Conservation (phyloP, 441 rosid genomes). For the Adansonia gregorii region DNA sequence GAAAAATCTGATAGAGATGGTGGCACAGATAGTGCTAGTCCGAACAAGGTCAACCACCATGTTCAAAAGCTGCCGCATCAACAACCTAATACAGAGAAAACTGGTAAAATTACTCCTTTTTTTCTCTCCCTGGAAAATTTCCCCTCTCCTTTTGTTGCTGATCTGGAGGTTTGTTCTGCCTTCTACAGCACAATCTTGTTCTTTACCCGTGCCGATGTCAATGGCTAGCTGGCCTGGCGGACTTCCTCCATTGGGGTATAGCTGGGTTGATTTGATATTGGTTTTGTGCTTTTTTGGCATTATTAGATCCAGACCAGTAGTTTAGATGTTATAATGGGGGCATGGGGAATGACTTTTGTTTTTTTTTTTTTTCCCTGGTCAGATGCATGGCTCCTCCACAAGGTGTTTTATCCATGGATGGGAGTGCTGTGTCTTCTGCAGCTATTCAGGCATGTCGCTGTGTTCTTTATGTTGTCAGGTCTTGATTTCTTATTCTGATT, state of each 20-base stretch:
- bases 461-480: not conserved
- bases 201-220: conserved; percentile 66
- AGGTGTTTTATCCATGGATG: conserved; percentile 87
- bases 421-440: conserved; percentile 59
- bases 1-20: conserved; percentile 68
- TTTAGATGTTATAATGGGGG: conserved; percentile 13
- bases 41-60: conserved; percentile 45
- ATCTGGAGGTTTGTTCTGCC: conserved; percentile 11
- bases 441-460: conserved; percentile 63
- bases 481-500: not conserved
- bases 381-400: conserved; percentile 89
- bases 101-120: conserved; percentile 31
- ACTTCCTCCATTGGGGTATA: conserved; percentile 93
- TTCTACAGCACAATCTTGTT: conserved; percentile 59
- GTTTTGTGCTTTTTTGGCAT: not conserved
- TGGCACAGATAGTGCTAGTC: conserved; percentile 36
- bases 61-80: conserved; percentile 58
- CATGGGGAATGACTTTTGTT: not conserved
- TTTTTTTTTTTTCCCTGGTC: conserved; percentile 16
- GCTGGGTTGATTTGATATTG: conserved; percentile 10
- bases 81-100: conserved; percentile 50
- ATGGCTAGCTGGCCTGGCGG: conserved; percentile 90
- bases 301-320: conserved; percentile 28
- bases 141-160: not conserved
- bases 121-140: not conserved